Percentiles rank a stretch among this genome's conserved stretches.
Evolutionary conservation across 306 rosid genomes (phyloP).

Genomic region (Corylus avellana): DNA sequence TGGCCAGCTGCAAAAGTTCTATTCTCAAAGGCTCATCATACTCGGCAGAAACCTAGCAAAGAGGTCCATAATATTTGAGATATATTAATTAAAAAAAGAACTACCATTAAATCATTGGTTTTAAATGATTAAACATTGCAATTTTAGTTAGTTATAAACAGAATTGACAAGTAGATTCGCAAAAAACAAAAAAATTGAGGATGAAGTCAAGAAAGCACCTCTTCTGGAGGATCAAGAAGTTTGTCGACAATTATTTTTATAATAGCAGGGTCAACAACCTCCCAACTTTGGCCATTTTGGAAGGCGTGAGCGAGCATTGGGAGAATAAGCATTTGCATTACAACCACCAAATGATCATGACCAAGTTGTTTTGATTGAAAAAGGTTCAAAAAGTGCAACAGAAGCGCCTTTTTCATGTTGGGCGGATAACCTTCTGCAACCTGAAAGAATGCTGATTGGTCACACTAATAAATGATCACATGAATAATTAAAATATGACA

Average conservation of each 20-base stretch:
- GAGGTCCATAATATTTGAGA: constrained; percentile 26
- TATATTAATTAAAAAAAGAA: background rate
- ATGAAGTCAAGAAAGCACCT: constrained; percentile 49
- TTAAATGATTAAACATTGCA: constrained; percentile 2
- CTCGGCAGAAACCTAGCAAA: constrained; percentile 92
- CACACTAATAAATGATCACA: background rate
- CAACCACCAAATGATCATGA: constrained; percentile 90
- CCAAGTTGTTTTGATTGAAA: constrained; percentile 89
- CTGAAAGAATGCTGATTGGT: constrained; percentile 44
- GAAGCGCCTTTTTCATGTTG: constrained; percentile 74
- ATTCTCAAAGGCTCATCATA: constrained; percentile 94
- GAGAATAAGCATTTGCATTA: constrained; percentile 99
- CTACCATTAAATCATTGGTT: background rate
- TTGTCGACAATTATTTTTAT: constrained; percentile 93
- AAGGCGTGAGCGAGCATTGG: constrained; percentile 99
- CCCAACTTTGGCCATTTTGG: constrained; percentile 98
- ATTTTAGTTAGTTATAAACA: background rate
- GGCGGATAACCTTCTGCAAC: constrained; percentile 94
- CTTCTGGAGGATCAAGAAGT: constrained; percentile 99
- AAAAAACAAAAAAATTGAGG: constrained; percentile 10
- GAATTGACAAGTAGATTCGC: background rate
- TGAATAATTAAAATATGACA: constrained; percentile 6
- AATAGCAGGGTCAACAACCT: constrained; percentile 85
- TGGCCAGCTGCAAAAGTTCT: constrained; percentile 95
- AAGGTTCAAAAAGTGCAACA: constrained; percentile 78